Evolutionary conservation across 2,329 filamentous ascomycete genomes (phyloP).

Genomic region (Tolypocladium tundrense): DNA sequence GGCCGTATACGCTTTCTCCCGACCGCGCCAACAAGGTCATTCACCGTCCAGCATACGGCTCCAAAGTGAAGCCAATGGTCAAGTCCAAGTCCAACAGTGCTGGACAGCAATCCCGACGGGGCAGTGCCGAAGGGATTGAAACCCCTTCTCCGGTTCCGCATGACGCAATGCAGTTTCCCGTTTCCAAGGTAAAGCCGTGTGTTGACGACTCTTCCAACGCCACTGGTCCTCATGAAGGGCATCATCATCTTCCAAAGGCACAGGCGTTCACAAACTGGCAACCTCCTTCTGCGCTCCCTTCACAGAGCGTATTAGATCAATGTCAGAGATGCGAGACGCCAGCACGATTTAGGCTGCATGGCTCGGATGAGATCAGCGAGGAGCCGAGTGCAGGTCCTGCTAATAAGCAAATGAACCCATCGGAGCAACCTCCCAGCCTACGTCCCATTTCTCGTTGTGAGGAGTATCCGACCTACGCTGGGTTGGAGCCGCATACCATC

Average conservation of each 20-base stretch:
- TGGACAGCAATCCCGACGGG: neutral
- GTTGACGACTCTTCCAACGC: constrained; percentile 1
- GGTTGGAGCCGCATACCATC: neutral
- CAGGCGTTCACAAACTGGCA: neutral
- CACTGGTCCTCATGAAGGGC: constrained; percentile 1
- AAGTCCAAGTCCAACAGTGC: neutral
- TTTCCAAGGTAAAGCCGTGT: constrained; percentile 3
- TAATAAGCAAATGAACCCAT: neutral
- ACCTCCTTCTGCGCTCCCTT: constrained; percentile 1
- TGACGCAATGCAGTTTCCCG: neutral
- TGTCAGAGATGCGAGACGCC: constrained; percentile 1
- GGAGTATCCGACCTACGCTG: neutral
- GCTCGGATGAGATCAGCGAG: too few relatives aligned
- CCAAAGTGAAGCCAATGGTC: constrained; percentile 3
- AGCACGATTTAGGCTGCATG: neutral
- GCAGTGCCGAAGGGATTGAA: neutral
- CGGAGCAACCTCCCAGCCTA: neutral
- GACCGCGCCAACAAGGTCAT: neutral
- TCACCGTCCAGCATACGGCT: neutral
- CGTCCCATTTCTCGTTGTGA: neutral
- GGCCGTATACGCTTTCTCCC: neutral
- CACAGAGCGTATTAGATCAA: neutral
- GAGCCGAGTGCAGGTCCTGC: neutral
- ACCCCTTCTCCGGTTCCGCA: neutral
- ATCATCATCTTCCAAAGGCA: constrained; percentile 8